Evolutionary conservation across 164 flowering plant species (phyloP), one percentile per base, ranked within the genome.

Genomic region (Vitis rotundifolia): DNA sequence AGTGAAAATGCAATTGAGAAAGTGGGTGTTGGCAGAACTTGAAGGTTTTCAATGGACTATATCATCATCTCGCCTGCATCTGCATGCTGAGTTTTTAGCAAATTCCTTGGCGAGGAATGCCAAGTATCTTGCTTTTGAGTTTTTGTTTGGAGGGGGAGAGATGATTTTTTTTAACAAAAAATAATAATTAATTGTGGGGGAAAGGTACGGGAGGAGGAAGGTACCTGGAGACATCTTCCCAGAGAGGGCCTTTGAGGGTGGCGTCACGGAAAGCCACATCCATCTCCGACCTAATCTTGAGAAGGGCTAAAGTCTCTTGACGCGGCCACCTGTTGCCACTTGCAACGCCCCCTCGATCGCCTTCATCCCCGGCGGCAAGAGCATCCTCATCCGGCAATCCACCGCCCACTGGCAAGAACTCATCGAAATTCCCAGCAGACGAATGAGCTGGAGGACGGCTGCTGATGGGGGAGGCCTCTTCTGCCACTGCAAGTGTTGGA

Each of bases 141-240:
- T 22, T 22, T 22, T 57, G 22, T 57, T 13, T 57, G 16, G 16
- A n/a, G 56, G 56, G 56, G n/a, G 11, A 53, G 7, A 53, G 11
- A 14, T 22, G 26, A 22, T 22, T 22, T 22, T 22, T 22, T 22
- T 22, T 22, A 22, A 22, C 26, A 22, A 22, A 22, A 22, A 22
- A 22, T 13, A 53, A 11, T 5, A n/a, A 13, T 53, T 13, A 53
- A 14, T 16, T 18, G 16, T 57, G 10, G 59, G 59, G 22, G 22
- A 13, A 37, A 37, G 44, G 44, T 37, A 37, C 44, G 44, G 44
- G 44, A 37, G 44, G 44, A 37, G 44, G 7, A 37, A 37, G 26
- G 5, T 76, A 81, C 82, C 82, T 81, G 72, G 84, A 78, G 22
- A 81, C 82, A 16, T 78, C 76, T 53, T 81, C 84, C 84, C 84